These are phyloP conservation scores for Globisporangium yorkense DNA, from an alignment of 352 stramenopile species.

Conservation along the genomic window DNA sequence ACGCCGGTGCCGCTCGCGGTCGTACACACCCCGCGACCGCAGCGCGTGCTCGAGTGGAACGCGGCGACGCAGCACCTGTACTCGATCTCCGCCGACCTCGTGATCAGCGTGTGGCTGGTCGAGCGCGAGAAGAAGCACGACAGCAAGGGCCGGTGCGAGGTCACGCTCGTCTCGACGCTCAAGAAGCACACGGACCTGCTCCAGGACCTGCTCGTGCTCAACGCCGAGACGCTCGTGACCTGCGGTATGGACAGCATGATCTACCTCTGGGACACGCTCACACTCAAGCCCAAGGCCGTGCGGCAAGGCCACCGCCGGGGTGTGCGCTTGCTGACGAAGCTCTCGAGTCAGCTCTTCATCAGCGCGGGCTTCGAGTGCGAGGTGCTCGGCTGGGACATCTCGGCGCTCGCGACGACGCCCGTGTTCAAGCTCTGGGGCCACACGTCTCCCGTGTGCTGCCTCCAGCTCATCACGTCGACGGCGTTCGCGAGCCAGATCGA, in stretches of 20 bases:
- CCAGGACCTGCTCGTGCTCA: constrained; percentile 69
- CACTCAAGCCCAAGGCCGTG: constrained; percentile 34
- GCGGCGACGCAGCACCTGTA: constrained; percentile 42
- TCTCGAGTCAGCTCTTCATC: constrained; percentile 66
- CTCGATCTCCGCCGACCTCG: constrained; percentile 64
- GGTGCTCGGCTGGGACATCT: constrained; percentile 72
- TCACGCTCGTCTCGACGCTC: constrained; percentile 42
- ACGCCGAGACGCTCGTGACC: constrained; percentile 56
- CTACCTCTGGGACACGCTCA: constrained; percentile 60
- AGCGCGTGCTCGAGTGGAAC: constrained; percentile 73
- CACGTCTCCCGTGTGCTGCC: constrained; percentile 54
- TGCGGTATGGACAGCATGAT: constrained; percentile 79
- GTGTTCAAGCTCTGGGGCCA: constrained; percentile 72
- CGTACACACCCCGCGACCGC: constrained; percentile 56
- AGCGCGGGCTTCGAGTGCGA: constrained; percentile 72
- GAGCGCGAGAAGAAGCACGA: constrained; percentile 28
- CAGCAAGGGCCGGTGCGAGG: constrained; percentile 39
- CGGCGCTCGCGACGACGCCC: constrained; percentile 41
- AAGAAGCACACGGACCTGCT: constrained; percentile 69
- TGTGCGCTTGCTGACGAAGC: constrained; percentile 52
- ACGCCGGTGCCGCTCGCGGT: constrained; percentile 55
- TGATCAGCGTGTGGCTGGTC: constrained; percentile 65
- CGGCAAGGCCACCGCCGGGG: constrained; percentile 58
- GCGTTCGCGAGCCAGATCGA: constrained; percentile 12
- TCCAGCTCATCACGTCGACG: constrained; percentile 51